phyloP scores from a whole-genome alignment of 2,329 filamentous ascomycete genomes.

The Colletotrichum sp. region DNA sequence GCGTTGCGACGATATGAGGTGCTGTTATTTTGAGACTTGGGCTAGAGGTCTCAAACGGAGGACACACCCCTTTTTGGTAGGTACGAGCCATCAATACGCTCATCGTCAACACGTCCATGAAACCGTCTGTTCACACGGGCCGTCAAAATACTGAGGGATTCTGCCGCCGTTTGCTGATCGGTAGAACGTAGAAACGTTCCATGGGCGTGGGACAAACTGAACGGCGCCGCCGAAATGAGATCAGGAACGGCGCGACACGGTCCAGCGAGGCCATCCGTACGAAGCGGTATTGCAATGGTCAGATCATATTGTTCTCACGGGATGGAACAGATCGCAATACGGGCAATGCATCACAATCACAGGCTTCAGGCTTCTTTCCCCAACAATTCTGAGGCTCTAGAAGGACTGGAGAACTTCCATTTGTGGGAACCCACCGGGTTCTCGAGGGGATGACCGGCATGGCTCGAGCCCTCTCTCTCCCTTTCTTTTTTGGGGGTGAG shows the following conservation, averaged over 20 bases:
- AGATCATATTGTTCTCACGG: neutral
- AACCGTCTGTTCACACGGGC: neutral
- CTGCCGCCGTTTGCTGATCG: neutral
- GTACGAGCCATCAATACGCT: neutral
- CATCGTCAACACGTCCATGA: neutral
- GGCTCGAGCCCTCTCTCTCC: neutral
- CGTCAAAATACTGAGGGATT: neutral
- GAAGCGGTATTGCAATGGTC: neutral
- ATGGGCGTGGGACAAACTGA: neutral
- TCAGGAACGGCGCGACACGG: neutral
- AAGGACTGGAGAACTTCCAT: neutral
- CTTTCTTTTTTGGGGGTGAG: neutral
- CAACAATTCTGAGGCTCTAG: neutral
- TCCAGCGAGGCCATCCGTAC: neutral
- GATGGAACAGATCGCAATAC: neutral
- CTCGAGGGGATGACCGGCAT: neutral
- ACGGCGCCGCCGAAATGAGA: constrained; percentile 16
- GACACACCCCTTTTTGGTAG: neutral
- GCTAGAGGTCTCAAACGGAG: neutral
- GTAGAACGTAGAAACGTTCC: neutral
- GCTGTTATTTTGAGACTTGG: neutral
- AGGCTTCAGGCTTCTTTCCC: neutral
- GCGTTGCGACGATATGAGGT: neutral
- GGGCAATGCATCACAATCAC: neutral
- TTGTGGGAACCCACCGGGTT: neutral